These are phyloP conservation scores for Hypoxylon lenormandii DNA, from an alignment of 495 filamentous ascomycete genomes.

Conservation along the genomic window DNA sequence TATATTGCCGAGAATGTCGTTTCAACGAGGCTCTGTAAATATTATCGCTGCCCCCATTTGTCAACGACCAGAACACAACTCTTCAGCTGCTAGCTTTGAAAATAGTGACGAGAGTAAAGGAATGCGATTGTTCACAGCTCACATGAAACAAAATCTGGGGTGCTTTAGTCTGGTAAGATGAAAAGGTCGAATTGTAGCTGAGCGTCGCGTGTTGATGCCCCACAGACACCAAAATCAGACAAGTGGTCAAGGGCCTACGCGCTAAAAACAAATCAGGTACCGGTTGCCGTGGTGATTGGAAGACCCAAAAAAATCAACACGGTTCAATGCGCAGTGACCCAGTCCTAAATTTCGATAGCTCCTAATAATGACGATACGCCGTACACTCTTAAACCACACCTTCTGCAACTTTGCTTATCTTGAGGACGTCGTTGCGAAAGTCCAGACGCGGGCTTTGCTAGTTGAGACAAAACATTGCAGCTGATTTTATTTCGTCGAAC, in stretches of 20 bases:
- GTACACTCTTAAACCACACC: neutral
- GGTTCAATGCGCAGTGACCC: constrained; percentile 13
- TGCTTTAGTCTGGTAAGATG: constrained; percentile 5
- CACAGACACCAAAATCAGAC: constrained; percentile 6
- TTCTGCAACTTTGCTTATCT: constrained; percentile 25
- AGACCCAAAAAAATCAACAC: constrained; percentile 38
- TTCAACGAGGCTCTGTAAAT: too few species aligned
- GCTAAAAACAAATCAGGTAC: constrained; percentile 27
- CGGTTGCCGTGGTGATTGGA: constrained; percentile 36
- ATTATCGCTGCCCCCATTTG: too few species aligned
- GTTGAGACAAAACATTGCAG: constrained; percentile 6
- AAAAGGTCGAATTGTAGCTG: constrained; percentile 17
- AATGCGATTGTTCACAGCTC: constrained; percentile 3
- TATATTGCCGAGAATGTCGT: too few species aligned
- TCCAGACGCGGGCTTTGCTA: constrained; percentile 14
- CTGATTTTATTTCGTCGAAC: constrained; percentile 15
- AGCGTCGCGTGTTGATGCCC: constrained; percentile 17
- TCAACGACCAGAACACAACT: too few species aligned
- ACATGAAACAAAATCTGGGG: constrained; percentile 34
- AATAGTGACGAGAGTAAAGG: too few species aligned
- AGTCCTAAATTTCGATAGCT: constrained; percentile 16
- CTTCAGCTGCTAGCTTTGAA: too few species aligned
- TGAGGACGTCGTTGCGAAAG: constrained; percentile 8
- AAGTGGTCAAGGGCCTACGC: constrained; percentile 12
- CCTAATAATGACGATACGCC: constrained; percentile 36